Evolutionary conservation across 1,284 basidiomycete genomes (phyloP), one percentile per base, ranked within the genome.

Genomic region (Irpex sp.): DNA sequence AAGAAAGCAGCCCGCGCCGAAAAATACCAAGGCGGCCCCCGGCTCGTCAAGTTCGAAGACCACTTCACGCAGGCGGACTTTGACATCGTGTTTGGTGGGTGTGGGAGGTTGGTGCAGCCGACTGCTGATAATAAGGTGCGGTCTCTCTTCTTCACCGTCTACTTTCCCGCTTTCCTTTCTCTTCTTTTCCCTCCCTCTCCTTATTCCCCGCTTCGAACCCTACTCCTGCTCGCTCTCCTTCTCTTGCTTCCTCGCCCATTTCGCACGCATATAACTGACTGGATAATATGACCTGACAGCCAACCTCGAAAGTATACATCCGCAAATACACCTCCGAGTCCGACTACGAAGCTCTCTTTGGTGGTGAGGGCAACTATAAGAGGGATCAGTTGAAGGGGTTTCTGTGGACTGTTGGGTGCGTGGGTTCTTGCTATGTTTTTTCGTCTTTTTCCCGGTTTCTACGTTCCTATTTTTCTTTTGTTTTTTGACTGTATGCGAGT

Each of bases 1-100:
- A 78, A 79, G 67, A 79, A 77, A 60, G 77, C 78, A 62, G 76
- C 76, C 64, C 79, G 78, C 67, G 69, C 69, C 5, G 76, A 76
- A 59, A 80, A 80, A 62, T 79, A 78, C 69, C 75, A 78, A 66
- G 75, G 77, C 47, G 61, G 68, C 0, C 14, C 66, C 10, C 56
- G 60, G 45, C 53, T 47, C 3, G 56, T 61, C 49, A 61, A 61
- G 18, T 33, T 61, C 33, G 60, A 61, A 23, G 60, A 61, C n/a
- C 60, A 61, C 39, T 61, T 61, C 56, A 42, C 60, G 5, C 51
- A 54, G 9, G 48, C 36, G 21, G 60, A 61, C 56, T 61, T 61
- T 35, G 56, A 61, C 1, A 49, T 61, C 28, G 60, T 61, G 18
- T 61, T 61, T 48, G 56, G 56, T 10, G 35, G 51, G 49, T 52